phyloP scores from a whole-genome alignment of 192 early-diverging fungal species.

The Pilobolus umbonatus region DNA sequence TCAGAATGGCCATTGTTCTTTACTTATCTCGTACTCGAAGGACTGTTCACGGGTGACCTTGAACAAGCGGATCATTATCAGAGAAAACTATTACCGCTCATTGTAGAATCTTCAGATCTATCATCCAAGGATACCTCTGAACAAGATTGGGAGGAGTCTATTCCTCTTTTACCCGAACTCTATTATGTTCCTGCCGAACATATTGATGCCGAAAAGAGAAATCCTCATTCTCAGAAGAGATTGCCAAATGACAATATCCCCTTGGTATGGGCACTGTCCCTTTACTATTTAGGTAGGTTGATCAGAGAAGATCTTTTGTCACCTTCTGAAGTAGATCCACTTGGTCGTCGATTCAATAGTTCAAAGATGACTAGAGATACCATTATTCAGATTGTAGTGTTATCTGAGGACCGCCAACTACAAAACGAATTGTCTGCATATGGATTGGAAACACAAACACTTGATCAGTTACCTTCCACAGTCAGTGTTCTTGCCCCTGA shows the following conservation, averaged over 20 bases:
- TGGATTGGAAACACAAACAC: constrained; percentile 74
- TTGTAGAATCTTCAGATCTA: constrained; percentile 57
- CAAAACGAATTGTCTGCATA: constrained; percentile 64
- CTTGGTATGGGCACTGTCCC: constrained; percentile 80
- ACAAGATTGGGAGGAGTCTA: not conserved
- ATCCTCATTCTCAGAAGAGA: constrained; percentile 63
- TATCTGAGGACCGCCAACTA: constrained; percentile 64
- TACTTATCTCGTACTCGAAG: constrained; percentile 81
- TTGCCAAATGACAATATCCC: constrained; percentile 84
- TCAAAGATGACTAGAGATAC: constrained; percentile 44
- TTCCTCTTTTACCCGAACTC: constrained; percentile 55
- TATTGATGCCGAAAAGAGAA: constrained; percentile 62
- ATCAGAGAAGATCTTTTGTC: constrained; percentile 70
- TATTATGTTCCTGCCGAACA: constrained; percentile 73
- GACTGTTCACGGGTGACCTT: constrained; percentile 63
- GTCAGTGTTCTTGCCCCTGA: constrained; percentile 63
- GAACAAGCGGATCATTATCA: constrained; percentile 66
- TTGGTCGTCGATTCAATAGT: constrained; percentile 63
- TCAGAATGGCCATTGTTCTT: constrained; percentile 89
- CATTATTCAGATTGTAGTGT: constrained; percentile 73
- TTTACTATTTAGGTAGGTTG: constrained; percentile 69
- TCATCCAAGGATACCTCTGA: not conserved
- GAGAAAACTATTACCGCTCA: constrained; percentile 56
- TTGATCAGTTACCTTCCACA: constrained; percentile 55
- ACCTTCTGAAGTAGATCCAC: constrained; percentile 77